Base-by-base conservation (phyloP, 2,329 filamentous ascomycete species). In the Hyphodiscus sp. region DNA sequence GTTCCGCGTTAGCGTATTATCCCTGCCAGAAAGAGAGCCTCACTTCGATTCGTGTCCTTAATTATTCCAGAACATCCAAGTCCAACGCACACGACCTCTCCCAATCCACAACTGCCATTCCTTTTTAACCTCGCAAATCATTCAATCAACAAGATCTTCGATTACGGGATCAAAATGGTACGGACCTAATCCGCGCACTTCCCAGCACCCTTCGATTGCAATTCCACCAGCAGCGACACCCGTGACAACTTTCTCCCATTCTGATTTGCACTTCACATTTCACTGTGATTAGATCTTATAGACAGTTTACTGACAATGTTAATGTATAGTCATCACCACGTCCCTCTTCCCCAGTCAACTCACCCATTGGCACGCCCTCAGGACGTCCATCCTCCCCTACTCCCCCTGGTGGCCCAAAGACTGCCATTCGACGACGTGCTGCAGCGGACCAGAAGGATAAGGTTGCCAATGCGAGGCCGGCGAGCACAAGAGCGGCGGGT, bases 371-470 rank as follows among this genome's bases (percentile, higher is more conserved):
- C 59, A 70, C 75, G 61, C 74, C 77, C 56, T 81, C 81, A 55
- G 89, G 87, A 73, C 89, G 92, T 61, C 85, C 89, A 53, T 86
- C 89, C 29, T 96, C 92, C 48, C 91, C 92, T 57, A 85, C 89
- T 66, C 87, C 91, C 59, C 94, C 94, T 23, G 94, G 94, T 62
- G 94, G 94, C 65, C 91, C 94, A 67, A 91, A 94, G 71, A 95
- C 92, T 63, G 92, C 91, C 58, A 95, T 99, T 75, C 86, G 94
- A 73, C 86, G 94, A 72, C 90, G 94, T 71, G 92, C 94, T 44
- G 94, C 94, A 29, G 92, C 92, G 66, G 94, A 97, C 72, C 89
- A 96, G 76, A 96, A 96, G 74, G 94, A 97, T 76, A 94, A 95
- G 76, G 83, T 92, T 65, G 91, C 92, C 68, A 99, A 95, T 86